Conservation (phyloP, 768 basidiomycete genomes). For the Pleurotus ostreatus region DNA sequence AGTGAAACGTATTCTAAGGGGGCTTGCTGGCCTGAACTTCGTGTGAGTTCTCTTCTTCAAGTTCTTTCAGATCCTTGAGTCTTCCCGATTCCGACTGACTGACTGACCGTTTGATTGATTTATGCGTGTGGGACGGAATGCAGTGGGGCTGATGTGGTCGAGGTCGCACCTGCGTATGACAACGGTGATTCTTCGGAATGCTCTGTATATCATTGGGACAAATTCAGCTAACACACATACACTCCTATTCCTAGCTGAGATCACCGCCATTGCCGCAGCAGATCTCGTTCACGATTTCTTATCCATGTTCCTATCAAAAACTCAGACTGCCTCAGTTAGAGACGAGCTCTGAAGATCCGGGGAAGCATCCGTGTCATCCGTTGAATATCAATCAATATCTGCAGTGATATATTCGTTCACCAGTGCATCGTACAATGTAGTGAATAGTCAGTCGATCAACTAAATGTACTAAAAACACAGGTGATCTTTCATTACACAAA, state of each 20-base stretch:
- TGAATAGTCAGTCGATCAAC: not conserved
- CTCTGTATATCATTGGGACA: not conserved
- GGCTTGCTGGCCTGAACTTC: constrained; percentile 74
- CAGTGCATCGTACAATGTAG: not conserved
- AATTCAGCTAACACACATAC: constrained; percentile 1
- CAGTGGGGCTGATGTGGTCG: constrained; percentile 71
- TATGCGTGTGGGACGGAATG: too few relatives aligned
- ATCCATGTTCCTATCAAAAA: constrained; percentile 46
- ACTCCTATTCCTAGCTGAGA: constrained; percentile 42
- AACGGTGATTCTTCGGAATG: constrained; percentile 35
- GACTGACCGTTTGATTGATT: not conserved
- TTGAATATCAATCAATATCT: not conserved
- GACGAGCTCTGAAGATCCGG: constrained; percentile 23
- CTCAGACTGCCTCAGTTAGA: constrained; percentile 16
- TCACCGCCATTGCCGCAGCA: constrained; percentile 66
- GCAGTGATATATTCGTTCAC: too few relatives aligned
- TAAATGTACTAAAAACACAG: not conserved
- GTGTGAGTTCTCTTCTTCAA: constrained; percentile 43
- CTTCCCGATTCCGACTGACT: not conserved
- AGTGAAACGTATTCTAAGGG: constrained; percentile 76
- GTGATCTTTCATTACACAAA: constrained; percentile 1
- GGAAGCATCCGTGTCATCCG: not conserved
- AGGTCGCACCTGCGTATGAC: constrained; percentile 74
- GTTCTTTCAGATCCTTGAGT: not conserved
- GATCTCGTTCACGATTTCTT: constrained; percentile 68